Percentiles rank a stretch among this genome's conserved stretches.
Evolutionary conservation across 495 filamentous ascomycete species (phyloP).

Genomic region (Penicillium tannophilum): DNA sequence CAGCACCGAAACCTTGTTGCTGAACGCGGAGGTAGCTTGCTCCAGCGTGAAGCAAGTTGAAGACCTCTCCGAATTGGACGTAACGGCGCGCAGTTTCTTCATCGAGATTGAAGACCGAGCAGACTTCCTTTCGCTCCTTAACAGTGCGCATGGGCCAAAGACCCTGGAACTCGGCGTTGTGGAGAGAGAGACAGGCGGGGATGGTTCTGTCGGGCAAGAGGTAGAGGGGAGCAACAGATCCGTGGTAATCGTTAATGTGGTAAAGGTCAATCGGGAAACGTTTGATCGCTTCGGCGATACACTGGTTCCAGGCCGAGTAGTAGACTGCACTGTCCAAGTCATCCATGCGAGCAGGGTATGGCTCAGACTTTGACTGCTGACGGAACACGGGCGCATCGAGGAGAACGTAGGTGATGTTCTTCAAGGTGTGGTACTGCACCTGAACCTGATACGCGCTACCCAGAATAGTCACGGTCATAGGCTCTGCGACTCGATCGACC

Average conservation of each 20-base stretch:
- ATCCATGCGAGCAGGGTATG: constrained; percentile 74
- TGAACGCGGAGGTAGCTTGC: constrained; percentile 74
- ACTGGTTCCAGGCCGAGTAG: constrained; percentile 75
- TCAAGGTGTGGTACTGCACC: constrained; percentile 65
- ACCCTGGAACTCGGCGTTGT: constrained; percentile 76
- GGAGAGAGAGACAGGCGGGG: constrained; percentile 51
- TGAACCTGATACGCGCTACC: constrained; percentile 64
- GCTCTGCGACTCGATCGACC: constrained; percentile 57
- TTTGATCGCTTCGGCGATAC: constrained; percentile 64
- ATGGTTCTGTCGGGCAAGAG: constrained; percentile 59
- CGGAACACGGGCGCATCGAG: constrained; percentile 73
- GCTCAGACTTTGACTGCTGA: constrained; percentile 67
- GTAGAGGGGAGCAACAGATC: constrained; percentile 70
- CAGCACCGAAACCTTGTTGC: constrained; percentile 74
- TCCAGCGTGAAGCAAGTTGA: constrained; percentile 72
- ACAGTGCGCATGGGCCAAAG: constrained; percentile 75
- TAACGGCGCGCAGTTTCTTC: constrained; percentile 42
- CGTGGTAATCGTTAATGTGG: constrained; percentile 83
- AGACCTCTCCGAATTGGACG: constrained; percentile 67
- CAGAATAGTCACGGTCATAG: constrained; percentile 65
- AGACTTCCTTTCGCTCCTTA: constrained; percentile 68
- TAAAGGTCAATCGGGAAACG: constrained; percentile 70
- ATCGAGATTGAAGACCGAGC: constrained; percentile 65
- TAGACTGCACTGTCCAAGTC: constrained; percentile 71
- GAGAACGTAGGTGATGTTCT: constrained; percentile 73